Conservation (phyloP, 148 eudicot species). For the Heliamphora exappendiculata region DNA sequence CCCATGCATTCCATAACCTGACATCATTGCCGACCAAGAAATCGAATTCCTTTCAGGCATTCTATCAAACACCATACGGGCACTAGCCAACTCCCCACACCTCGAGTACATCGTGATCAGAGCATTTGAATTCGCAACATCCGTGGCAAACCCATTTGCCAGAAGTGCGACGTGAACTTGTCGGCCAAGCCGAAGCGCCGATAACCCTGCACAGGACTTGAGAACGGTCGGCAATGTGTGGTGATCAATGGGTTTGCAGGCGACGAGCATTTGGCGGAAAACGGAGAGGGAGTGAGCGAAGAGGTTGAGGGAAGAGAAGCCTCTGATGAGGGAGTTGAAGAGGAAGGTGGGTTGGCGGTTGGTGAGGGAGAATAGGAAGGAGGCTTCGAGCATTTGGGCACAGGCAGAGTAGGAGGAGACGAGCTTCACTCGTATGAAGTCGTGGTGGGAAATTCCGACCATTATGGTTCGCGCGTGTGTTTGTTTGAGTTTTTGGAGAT, state of each 20-base stretch:
- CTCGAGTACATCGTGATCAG: conserved; percentile 44
- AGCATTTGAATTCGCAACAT: conserved; percentile 35
- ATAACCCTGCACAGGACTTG: conserved; percentile 31
- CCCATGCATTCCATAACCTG: conserved; percentile 42
- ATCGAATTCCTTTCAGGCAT: conserved; percentile 32
- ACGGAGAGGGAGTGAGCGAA: conserved; percentile 27
- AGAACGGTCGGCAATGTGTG: conserved; percentile 44
- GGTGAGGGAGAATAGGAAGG: conserved; percentile 31
- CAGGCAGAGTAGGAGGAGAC: conserved; percentile 40
- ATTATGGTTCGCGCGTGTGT: conserved; percentile 31
- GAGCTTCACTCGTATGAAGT: conserved; percentile 44
- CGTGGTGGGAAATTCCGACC: conserved; percentile 28
- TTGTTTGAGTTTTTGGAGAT: conserved; percentile 25
- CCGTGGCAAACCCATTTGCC: conserved; percentile 35
- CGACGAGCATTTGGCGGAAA: conserved; percentile 30
- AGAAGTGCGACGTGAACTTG: conserved; percentile 27
- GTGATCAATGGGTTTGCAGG: conserved; percentile 27
- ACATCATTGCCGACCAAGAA: conserved; percentile 49
- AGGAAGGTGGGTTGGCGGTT: conserved; percentile 42
- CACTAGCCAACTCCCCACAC: conserved; percentile 38
- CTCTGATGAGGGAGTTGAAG: conserved; percentile 47
- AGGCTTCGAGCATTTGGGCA: conserved; percentile 35
- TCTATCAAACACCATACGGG: conserved; percentile 42
- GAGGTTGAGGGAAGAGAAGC: conserved; percentile 24
- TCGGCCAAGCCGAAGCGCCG: conserved; percentile 25